These are phyloP conservation scores for Thielaviopsis musarum DNA, from an alignment of 2,329 filamentous ascomycete genomes.

Conservation along the genomic window DNA sequence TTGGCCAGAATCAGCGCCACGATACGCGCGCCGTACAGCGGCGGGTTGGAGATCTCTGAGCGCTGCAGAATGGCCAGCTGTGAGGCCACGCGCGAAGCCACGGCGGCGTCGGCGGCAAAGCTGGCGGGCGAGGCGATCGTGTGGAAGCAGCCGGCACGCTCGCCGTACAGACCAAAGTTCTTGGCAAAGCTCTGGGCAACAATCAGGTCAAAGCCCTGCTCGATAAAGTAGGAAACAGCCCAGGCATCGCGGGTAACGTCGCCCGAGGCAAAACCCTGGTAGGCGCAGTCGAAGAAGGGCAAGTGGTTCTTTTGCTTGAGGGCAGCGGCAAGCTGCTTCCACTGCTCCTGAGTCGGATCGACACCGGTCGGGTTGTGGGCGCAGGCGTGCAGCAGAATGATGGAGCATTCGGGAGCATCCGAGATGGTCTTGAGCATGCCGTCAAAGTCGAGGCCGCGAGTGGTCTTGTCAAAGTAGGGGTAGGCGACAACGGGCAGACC, in stretches of 20 bases:
- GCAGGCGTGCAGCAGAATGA: constrained; percentile 86
- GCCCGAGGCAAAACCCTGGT: constrained; percentile 94
- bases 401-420: constrained; percentile 57
- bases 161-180: constrained; percentile 94
- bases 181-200: constrained; percentile 93
- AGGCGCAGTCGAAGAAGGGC: constrained; percentile 96
- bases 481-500: constrained; percentile 62
- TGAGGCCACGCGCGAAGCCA: constrained; percentile 53
- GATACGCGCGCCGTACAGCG: constrained; percentile 83
- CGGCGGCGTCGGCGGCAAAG: constrained; percentile 34
- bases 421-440: constrained; percentile 64
- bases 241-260: constrained; percentile 71
- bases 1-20: constrained; percentile 76
- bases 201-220: constrained; percentile 76
- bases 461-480: constrained; percentile 83
- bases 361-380: constrained; percentile 97
- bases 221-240: constrained; percentile 87
- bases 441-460: constrained; percentile 79
- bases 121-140: constrained; percentile 59
- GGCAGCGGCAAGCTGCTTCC: constrained; percentile 71
- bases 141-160: constrained; percentile 93
- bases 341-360: constrained; percentile 84
- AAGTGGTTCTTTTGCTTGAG: constrained; percentile 71
- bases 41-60: constrained; percentile 94
- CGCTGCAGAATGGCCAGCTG: constrained; percentile 91